Evolutionary conservation across 306 rosid genomes (phyloP).

Genomic region (Pyrus bretschneideri): DNA sequence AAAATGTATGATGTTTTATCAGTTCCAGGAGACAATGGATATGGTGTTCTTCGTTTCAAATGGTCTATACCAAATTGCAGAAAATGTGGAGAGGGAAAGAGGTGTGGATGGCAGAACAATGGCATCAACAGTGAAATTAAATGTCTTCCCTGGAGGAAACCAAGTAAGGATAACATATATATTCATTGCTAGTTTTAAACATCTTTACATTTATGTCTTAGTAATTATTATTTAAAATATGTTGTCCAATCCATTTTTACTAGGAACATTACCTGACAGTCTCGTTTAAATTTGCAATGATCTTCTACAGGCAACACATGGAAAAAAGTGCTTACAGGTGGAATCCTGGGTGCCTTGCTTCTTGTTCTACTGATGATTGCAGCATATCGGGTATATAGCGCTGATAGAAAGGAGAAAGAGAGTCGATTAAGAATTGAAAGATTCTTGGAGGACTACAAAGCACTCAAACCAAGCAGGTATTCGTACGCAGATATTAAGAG

Average conservation of each 20-base stretch:
- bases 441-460: conserved; percentile 30
- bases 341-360: conserved; percentile 5
- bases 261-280: neutral
- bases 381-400: neutral
- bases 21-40: neutral
- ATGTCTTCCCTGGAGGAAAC: neutral
- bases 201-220: neutral
- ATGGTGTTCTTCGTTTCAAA: neutral
- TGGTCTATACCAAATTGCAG: conserved; percentile 31
- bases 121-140: neutral
- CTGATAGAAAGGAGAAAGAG: conserved; percentile 3
- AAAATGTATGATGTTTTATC: conserved; percentile 17
- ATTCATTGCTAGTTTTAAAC: too few species aligned
- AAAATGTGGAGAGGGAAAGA: conserved; percentile 22
- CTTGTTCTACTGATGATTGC: neutral
- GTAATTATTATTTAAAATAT: too few species aligned
- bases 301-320: conserved; percentile 12
- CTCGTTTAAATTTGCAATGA: neutral
- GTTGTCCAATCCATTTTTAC: too few species aligned
- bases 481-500: conserved; percentile 29
- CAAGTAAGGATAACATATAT: neutral
- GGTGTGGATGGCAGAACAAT: conserved; percentile 19
- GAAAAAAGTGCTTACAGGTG: conserved; percentile 12
- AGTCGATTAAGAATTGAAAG: conserved; percentile 20
- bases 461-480: conserved; percentile 32